These are phyloP conservation scores for Curvularia lunata DNA, from an alignment of 2,329 filamentous ascomycete species.

Conservation along the genomic window DNA sequence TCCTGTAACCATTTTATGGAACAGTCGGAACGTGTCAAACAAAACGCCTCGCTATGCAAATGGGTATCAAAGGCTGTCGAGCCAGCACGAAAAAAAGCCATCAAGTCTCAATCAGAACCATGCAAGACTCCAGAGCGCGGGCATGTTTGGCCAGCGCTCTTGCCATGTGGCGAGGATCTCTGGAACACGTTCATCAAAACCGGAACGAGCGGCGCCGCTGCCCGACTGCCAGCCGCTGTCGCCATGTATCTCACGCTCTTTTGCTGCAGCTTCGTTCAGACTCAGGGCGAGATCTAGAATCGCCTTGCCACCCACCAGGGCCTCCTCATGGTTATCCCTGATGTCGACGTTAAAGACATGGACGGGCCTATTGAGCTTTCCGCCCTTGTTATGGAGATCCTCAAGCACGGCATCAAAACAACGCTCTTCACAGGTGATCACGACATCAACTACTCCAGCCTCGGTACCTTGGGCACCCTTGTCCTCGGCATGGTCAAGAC, in stretches of 20 bases:
- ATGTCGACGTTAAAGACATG: constrained; percentile 99
- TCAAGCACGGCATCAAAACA: constrained; percentile 99
- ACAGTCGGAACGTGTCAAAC: background rate
- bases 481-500: constrained; percentile 73
- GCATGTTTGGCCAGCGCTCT: constrained; percentile 89
- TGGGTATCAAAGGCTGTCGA: constrained; percentile 29
- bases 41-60: constrained; percentile 33
- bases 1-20: background rate
- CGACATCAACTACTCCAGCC: constrained; percentile 87
- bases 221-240: constrained; percentile 71
- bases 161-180: constrained; percentile 94
- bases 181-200: constrained; percentile 92
- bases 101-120: constrained; percentile 70
- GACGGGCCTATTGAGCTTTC: constrained; percentile 87
- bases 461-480: constrained; percentile 82
- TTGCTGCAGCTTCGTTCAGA: constrained; percentile 78
- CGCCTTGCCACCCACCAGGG: constrained; percentile 83
- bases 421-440: constrained; percentile 96
- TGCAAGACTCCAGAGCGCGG: constrained; percentile 90
- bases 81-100: constrained; percentile 11
- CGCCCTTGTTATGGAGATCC: constrained; percentile 84
- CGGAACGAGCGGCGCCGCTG: constrained; percentile 63
- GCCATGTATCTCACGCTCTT: constrained; percentile 74
- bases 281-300: constrained; percentile 90
- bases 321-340: constrained; percentile 97